Evolutionary conservation across 805 yeast genomes (phyloP).

Genomic region (Metschnikowia drakensbergensis): DNA sequence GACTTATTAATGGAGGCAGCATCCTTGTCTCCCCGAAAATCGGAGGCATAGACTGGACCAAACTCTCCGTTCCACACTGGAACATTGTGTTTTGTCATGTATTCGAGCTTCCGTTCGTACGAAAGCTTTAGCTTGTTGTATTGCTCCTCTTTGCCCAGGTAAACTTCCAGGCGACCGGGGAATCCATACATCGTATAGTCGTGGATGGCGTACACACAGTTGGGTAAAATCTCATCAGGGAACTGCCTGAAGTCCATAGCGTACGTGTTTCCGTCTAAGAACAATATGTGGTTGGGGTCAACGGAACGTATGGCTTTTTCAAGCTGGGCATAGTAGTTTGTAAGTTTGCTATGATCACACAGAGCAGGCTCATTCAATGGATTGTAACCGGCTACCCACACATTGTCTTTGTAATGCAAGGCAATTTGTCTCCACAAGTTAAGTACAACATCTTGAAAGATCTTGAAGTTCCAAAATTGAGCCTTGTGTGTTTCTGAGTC

Average conservation of each 20-base stretch:
- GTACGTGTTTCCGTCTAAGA: slow-evolving; percentile 49
- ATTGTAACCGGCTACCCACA: slow-evolving; percentile 53
- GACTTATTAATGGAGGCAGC: slow-evolving; percentile 35
- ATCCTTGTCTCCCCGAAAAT: slow-evolving; percentile 39
- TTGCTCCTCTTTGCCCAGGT: slow-evolving; percentile 35
- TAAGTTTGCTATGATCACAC: slow-evolving; percentile 39
- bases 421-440: slow-evolving; percentile 47
- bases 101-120: slow-evolving; percentile 43
- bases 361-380: slow-evolving; percentile 53
- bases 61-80: slow-evolving; percentile 56
- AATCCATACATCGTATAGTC: slow-evolving; percentile 46
- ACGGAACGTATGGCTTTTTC: slow-evolving; percentile 40
- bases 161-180: slow-evolving; percentile 36
- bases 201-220: slow-evolving; percentile 49
- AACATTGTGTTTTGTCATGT: slow-evolving; percentile 35
- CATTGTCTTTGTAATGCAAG: slow-evolving; percentile 42
- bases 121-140: slow-evolving; percentile 32
- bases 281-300: slow-evolving; percentile 48
- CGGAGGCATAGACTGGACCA: slow-evolving; percentile 48
- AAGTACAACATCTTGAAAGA: slow-evolving; percentile 45
- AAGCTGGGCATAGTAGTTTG: slow-evolving; percentile 34
- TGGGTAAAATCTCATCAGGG: slow-evolving; percentile 37
- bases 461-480: slow-evolving; percentile 47
- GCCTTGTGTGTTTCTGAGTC: slow-evolving; percentile 47
- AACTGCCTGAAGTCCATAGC: slow-evolving; percentile 49